A percentile compares a stretch with the other conserved stretches of the same genome.
phyloP scores from a whole-genome alignment of 768 basidiomycete genomes.

The Calocera cornea region DNA sequence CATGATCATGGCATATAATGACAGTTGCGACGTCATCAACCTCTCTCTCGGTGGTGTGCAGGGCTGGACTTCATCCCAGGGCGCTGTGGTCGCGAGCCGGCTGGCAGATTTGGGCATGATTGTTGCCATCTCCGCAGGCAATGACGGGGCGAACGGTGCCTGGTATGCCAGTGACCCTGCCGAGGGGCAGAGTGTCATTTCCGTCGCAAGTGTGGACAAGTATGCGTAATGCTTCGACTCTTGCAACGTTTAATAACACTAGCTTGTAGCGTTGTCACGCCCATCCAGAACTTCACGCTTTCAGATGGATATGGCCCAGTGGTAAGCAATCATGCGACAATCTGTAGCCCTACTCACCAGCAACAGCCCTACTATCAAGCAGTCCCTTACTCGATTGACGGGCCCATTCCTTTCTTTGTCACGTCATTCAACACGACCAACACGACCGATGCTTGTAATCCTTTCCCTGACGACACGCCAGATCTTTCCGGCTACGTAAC shows the following conservation, averaged over 20 bases:
- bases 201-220: slow-evolving; percentile 31
- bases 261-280: slow-evolving; percentile 35
- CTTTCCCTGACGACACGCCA: slow-evolving; percentile 39
- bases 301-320: slow-evolving; percentile 27
- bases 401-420: slow-evolving; percentile 42
- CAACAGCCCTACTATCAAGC: slow-evolving; percentile 40
- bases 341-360: slow-evolving; percentile 18
- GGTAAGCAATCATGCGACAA: neutral
- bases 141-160: slow-evolving; percentile 41
- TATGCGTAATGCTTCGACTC: neutral
- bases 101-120: slow-evolving; percentile 44
- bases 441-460: slow-evolving; percentile 44
- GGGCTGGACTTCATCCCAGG: slow-evolving; percentile 49
- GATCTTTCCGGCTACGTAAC: slow-evolving; percentile 42
- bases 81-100: slow-evolving; percentile 43
- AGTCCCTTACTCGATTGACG: slow-evolving; percentile 35
- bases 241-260: no score
- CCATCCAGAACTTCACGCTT: slow-evolving; percentile 43
- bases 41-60: slow-evolving; percentile 49
- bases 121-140: slow-evolving; percentile 51
- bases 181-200: slow-evolving; percentile 43
- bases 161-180: slow-evolving; percentile 47
- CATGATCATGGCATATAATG: slow-evolving; percentile 36
- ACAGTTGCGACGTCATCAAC: slow-evolving; percentile 49
- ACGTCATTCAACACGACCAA: slow-evolving; percentile 42